Evolutionary conservation across 192 early-diverging fungal species (phyloP).

Genomic region (Coemansia sp.): DNA sequence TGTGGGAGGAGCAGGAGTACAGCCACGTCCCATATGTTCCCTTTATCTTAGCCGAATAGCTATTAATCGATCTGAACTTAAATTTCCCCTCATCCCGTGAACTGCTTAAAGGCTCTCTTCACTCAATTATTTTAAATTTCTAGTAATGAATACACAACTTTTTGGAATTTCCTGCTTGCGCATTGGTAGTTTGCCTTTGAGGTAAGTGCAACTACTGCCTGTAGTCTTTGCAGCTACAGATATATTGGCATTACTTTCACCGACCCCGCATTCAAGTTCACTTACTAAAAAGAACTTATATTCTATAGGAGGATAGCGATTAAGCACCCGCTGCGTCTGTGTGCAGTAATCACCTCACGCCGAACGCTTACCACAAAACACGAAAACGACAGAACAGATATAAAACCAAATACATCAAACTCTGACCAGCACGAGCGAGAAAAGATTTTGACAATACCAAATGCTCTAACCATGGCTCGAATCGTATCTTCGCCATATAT

Average conservation of each 20-base stretch:
- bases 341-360: neutral
- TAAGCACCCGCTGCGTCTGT: neutral
- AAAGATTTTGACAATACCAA: constrained; percentile 80
- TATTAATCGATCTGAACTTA: too few species aligned
- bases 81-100: neutral
- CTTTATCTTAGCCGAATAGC: constrained; percentile 42
- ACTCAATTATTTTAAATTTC: neutral
- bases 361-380: neutral
- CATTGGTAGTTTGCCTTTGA: too few species aligned
- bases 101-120: too few species aligned
- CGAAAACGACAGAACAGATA: neutral
- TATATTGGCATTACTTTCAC: too few species aligned
- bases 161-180: too few species aligned
- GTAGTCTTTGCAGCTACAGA: too few species aligned
- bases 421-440: constrained; percentile 62
- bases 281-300: neutral
- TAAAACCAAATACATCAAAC: neutral
- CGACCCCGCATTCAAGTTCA: too few species aligned
- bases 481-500: constrained; percentile 80
- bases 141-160: too few species aligned
- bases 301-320: neutral
- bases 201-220: too few species aligned
- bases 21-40: constrained; percentile 39
- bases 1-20: constrained; percentile 50
- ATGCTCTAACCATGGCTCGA: constrained; percentile 79